Evolutionary conservation across 1,284 basidiomycete species (phyloP), one percentile per base, ranked within the genome.

Genomic region (Malassezia caprae): DNA sequence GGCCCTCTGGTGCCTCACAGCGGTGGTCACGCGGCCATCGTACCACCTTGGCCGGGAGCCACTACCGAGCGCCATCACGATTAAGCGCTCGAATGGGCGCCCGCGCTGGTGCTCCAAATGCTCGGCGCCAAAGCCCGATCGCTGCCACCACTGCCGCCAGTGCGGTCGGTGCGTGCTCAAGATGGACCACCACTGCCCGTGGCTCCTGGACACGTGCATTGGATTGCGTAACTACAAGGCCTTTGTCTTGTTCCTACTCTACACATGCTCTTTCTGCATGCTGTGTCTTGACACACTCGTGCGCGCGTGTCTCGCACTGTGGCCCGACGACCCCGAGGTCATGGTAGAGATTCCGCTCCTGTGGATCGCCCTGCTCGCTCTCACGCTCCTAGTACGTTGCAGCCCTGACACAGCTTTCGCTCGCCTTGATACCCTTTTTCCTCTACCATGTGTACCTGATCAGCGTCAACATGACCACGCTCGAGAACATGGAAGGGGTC

Each of bases 161-260:
- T 88, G 85, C 76, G 84, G 82, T 12, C 64, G 84, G 78, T 87
- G 85, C 66, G 78, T 87, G 0, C 70, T 86, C 46, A 82, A 81
- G 67, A 87, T 82, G 69, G 85, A 87, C 67, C 85, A 87, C 75
- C 85, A 87, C 66, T 74, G 73, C 53, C 75, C 75, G 12, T 76
- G 86, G 86, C 82, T 88, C 43, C 85, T 85, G 26, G 84, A 86
- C 62, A 48, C 67, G 8, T 88, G 86, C 65, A 85, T 88, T 10
- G 87, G 87, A 11, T 40, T 43, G 45, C 34, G 45, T 17, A 96
- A 94, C 75, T 84, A 91, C 62, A 85, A 85, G 1, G 83, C 91
- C 76, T 96, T 96, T 72, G 78, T 94, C 50, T 85, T 90, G 17
- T 94, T 96, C 77, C 81, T 96, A 2, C 53, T 35, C 17, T 56